Conservation (phyloP, 352 stramenopile species). For the Phytophthora citricola region DNA sequence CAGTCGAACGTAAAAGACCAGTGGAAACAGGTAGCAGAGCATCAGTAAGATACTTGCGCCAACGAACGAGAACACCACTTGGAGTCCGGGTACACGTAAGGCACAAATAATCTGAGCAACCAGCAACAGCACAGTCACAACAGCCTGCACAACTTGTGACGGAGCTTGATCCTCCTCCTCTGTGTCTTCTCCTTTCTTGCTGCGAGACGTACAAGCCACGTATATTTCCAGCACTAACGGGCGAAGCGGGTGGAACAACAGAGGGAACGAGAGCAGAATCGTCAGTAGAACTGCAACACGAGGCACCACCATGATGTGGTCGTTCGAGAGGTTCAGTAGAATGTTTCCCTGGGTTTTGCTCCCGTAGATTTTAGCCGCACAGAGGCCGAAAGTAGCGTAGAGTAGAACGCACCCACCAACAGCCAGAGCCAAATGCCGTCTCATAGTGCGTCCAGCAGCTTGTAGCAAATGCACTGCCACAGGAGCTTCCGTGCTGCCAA, state of each 20-base stretch:
- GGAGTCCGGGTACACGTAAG: conserved; percentile 59
- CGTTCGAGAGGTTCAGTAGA: conserved; percentile 75
- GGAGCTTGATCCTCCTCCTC: conserved; percentile 7
- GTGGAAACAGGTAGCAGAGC: conserved; percentile 76
- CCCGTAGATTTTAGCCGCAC: conserved; percentile 68
- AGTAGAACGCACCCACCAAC: conserved; percentile 58
- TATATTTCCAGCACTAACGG: conserved; percentile 72
- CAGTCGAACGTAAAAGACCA: conserved; percentile 63
- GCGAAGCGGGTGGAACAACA: conserved; percentile 76
- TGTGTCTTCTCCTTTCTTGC: conserved; percentile 2
- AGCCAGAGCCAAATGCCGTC: conserved; percentile 49
- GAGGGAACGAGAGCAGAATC: conserved; percentile 78
- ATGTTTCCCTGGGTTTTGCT: conserved; percentile 73
- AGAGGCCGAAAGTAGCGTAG: conserved; percentile 72
- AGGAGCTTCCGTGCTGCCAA: conserved; percentile 15
- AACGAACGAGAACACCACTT: conserved; percentile 83
- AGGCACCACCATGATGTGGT: conserved; percentile 76
- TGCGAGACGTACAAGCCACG: conserved; percentile 27
- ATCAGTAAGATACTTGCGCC: conserved; percentile 75
- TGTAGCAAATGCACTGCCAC: conserved; percentile 22
- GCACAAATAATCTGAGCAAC: conserved; percentile 57
- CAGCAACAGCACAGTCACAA: conserved; percentile 53
- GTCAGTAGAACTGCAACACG: conserved; percentile 71
- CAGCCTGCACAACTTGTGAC: conserved; percentile 39
- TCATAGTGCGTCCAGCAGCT: conserved; percentile 48